These are phyloP conservation scores for Trichosporon ovoides DNA, from an alignment of 1,284 basidiomycete species.

Conservation along the genomic window DNA sequence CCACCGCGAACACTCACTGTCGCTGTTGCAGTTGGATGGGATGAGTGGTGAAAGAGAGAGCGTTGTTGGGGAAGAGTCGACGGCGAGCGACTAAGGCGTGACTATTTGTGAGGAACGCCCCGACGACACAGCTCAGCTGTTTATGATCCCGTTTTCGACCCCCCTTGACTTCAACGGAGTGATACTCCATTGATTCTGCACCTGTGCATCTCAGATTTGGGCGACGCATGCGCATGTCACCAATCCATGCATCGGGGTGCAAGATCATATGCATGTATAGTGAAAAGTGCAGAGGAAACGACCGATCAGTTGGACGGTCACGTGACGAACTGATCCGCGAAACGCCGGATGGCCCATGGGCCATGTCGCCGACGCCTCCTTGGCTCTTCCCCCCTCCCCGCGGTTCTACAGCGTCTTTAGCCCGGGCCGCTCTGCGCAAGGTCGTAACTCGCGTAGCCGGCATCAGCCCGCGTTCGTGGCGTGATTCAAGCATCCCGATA, in stretches of 20 bases:
- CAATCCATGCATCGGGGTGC: background rate
- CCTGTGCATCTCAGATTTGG: conserved; percentile 5
- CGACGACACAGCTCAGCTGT: background rate
- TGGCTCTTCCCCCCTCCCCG: background rate
- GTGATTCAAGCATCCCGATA: background rate
- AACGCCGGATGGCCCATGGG: conserved; percentile 2
- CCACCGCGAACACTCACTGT: conserved; percentile 1
- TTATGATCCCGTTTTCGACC: conserved; percentile 6
- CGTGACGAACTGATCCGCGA: conserved; percentile 7
- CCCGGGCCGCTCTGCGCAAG: conserved; percentile 4
- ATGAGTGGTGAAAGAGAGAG: background rate
- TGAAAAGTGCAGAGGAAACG: background rate
- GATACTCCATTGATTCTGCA: background rate
- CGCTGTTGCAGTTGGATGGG: conserved; percentile 5
- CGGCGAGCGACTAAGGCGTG: background rate
- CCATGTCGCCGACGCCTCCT: conserved; percentile 5
- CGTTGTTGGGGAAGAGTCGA: conserved; percentile 4
- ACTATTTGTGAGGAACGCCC: conserved; percentile 6
- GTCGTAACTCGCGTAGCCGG: background rate
- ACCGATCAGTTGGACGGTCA: conserved; percentile 3
- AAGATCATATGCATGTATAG: conserved; percentile 11
- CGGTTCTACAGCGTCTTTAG: conserved; percentile 1
- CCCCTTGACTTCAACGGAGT: background rate
- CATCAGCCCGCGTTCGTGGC: background rate
- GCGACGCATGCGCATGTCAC: background rate